Base-by-base conservation (phyloP, 2,329 filamentous ascomycete genomes). In the Fusarium protoensiforme region DNA sequence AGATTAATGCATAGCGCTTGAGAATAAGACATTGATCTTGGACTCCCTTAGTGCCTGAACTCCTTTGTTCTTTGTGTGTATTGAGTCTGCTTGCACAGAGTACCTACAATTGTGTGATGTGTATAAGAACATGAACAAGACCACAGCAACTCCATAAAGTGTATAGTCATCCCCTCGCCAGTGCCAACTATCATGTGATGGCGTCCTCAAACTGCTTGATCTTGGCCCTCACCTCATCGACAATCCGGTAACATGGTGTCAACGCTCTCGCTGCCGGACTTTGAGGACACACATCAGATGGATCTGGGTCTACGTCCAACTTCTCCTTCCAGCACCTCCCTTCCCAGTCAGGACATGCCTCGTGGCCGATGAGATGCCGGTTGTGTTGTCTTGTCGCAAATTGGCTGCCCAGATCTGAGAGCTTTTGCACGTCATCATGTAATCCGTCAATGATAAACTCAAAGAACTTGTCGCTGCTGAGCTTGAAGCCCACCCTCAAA, bases 181-280 rank as follows among this genome's bases (percentile, higher is more conserved):
- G 39, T 41, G 39, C 39, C 29, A 36, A 24, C 51, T 20, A 11
- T 36, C 29, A 56, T 24, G 29, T 36, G n/a, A 56, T 35, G 35
- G 51, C 29, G 35, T 56, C 51, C 51, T 56, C 51, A 13, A 69
- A 61, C 38, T 79, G 71, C n/a, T 72, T 65, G 20, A 79, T 76
- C 73, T 77, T 78, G 13, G 59, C 61, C 29, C 67, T 68, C 22
- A 79, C 77, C 43, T 80, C 78, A 61, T 79, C 77, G 20, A 80
- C 78, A 22, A 80, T 78, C 8, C 78, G 75, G 58, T 78, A 78
- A 64, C 78, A 79, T 29, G 78, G 78, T 20, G 75, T 71, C 69
- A 79, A 59, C 27, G 72, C 74, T 57, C 74, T 64, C 8, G 74
- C 75, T 29, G 67, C 59, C 4, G 77, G 64, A 59, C 71, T 74